These are phyloP conservation scores for Chytridium lagenaria DNA, from an alignment of 371 early-diverging fungal species.

Conservation along the genomic window DNA sequence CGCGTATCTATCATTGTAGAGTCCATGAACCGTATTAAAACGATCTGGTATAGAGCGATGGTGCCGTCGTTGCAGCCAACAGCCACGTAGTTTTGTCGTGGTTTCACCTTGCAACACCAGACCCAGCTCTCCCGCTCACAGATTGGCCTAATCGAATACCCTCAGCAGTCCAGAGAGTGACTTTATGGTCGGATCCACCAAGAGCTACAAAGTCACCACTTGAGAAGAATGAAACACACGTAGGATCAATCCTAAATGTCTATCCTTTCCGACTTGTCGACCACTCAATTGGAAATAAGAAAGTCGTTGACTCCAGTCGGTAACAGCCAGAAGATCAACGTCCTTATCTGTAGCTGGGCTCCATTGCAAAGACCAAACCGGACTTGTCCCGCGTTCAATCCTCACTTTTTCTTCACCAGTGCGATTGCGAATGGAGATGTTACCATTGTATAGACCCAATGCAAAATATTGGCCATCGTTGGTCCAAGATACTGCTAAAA, in stretches of 20 bases:
- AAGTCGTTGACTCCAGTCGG: conserved; percentile 60
- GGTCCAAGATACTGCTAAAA: conserved; percentile 56
- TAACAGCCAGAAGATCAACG: conserved; percentile 53
- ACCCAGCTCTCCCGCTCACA: conserved; percentile 58
- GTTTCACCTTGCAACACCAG: conserved; percentile 57
- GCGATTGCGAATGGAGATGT: conserved; percentile 52
- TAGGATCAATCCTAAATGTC: conserved; percentile 55
- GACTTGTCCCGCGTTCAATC: conserved; percentile 55
- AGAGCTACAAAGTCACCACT: conserved; percentile 55
- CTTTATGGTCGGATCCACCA: conserved; percentile 58
- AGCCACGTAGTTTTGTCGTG: conserved; percentile 52
- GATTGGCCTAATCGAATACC: conserved; percentile 53
- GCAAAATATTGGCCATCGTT: conserved; percentile 59
- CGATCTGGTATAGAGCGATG: conserved; percentile 52
- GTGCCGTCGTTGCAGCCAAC: conserved; percentile 60
- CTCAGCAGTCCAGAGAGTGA: conserved; percentile 57
- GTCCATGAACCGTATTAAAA: conserved; percentile 60
- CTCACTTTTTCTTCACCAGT: conserved; percentile 56
- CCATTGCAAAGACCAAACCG: conserved; percentile 61
- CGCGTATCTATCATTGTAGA: conserved; percentile 61
- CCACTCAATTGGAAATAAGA: conserved; percentile 58
- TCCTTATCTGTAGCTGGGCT: conserved; percentile 46
- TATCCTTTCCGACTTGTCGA: conserved; percentile 57
- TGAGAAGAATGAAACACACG: conserved; percentile 46
- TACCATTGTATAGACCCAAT: conserved; percentile 59